A percentile compares a stretch with the other conserved stretches of the same genome.
These are phyloP conservation scores for Cubamyces lactineus DNA, from an alignment of 768 basidiomycete genomes.

Conservation along the genomic window DNA sequence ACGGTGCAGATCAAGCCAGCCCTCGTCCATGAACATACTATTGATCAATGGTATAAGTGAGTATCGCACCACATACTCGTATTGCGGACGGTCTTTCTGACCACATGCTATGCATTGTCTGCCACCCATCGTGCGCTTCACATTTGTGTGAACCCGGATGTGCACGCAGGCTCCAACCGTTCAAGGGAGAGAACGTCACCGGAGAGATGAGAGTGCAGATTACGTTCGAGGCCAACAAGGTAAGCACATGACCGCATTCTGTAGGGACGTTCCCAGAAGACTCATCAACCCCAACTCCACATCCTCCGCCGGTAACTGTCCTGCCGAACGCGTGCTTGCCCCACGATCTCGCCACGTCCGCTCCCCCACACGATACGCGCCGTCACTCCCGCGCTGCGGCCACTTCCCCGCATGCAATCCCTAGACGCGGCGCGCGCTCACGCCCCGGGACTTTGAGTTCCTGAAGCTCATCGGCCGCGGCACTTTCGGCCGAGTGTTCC, in stretches of 20 bases:
- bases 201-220: conserved; percentile 96
- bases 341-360: neutral
- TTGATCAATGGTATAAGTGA: conserved; percentile 97
- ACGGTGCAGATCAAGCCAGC: conserved; percentile 89
- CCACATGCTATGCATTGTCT: neutral
- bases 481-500: conserved; percentile 98
- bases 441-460: conserved; percentile 97
- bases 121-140: conserved; percentile 1
- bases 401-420: neutral
- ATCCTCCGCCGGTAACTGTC: neutral
- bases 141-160: conserved; percentile 21
- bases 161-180: conserved; percentile 63
- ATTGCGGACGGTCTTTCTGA: neutral
- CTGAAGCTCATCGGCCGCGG: conserved; percentile 98
- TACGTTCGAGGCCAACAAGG: conserved; percentile 90
- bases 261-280: neutral
- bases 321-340: conserved; percentile 11
- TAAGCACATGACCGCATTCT: conserved; percentile 42
- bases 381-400: neutral
- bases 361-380: neutral
- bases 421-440: conserved; percentile 82
- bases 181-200: conserved; percentile 80
- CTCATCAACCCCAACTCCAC: conserved; percentile 12
- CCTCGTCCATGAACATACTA: conserved; percentile 89
- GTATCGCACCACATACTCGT: conserved; percentile 31